Evolutionary conservation across 371 early-diverging fungal genomes (phyloP).

Genomic region (Dinochytrium kinnereticum): DNA sequence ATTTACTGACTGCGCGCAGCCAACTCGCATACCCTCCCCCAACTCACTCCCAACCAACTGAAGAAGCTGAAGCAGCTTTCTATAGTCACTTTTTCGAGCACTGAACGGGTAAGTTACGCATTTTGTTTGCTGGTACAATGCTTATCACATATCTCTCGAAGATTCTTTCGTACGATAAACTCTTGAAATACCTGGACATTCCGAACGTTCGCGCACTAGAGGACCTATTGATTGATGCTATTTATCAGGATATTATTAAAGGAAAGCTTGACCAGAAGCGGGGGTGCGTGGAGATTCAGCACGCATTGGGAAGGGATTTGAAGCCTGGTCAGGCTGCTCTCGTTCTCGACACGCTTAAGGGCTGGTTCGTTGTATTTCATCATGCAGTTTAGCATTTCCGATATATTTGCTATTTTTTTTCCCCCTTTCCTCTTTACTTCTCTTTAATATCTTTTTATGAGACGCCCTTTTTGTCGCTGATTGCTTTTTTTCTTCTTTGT

Average conservation of each 20-base stretch:
- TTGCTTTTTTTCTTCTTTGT: no score
- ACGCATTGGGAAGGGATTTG: constrained; percentile 83
- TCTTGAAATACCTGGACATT: constrained; percentile 72
- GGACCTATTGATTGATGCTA: constrained; percentile 84
- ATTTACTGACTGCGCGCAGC: background rate
- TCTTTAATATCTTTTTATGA: no score
- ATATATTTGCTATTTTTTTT: background rate
- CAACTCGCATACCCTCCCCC: constrained; percentile 57
- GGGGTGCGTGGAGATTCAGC: constrained; percentile 75
- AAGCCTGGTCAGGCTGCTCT: constrained; percentile 65
- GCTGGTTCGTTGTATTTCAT: constrained; percentile 56
- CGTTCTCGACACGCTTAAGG: constrained; percentile 60
- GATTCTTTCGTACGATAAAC: constrained; percentile 59
- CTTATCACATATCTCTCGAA: constrained; percentile 19
- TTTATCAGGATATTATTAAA: constrained; percentile 75
- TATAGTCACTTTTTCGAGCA: constrained; percentile 74
- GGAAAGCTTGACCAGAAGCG: constrained; percentile 84
- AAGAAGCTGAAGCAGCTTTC: constrained; percentile 78
- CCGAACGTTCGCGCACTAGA: constrained; percentile 79
- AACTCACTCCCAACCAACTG: constrained; percentile 63
- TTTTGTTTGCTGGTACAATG: background rate
- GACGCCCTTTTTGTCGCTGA: no score
- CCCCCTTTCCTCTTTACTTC: no score
- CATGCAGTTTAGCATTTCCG: background rate
- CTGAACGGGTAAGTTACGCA: constrained; percentile 56